Conservation (phyloP, 192 early-diverging fungal genomes). For the Rhizophlyctis rosea region DNA sequence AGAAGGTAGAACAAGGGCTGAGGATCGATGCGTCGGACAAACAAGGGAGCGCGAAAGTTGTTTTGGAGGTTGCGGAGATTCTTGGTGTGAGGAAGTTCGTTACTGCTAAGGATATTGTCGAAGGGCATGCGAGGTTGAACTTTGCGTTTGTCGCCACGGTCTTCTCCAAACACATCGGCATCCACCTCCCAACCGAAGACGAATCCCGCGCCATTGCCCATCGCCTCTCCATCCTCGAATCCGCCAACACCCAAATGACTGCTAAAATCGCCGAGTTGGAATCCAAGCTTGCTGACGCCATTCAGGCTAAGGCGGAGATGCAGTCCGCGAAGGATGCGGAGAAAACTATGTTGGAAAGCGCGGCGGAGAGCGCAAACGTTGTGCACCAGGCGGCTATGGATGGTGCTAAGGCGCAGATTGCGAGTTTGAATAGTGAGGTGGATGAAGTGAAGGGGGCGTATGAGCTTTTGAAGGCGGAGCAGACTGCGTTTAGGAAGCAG, state of each 20-base stretch:
- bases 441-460: constrained; percentile 11
- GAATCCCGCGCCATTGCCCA: constrained; percentile 12
- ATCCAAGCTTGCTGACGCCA: background rate
- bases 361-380: constrained; percentile 6
- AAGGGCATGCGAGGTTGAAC: constrained; percentile 20
- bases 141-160: constrained; percentile 27
- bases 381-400: background rate
- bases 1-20: background rate
- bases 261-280: constrained; percentile 17
- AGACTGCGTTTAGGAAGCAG: constrained; percentile 3
- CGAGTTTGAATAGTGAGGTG: constrained; percentile 4
- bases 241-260: background rate
- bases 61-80: constrained; percentile 25
- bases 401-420: background rate
- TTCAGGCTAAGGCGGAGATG: background rate
- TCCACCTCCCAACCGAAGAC: constrained; percentile 28
- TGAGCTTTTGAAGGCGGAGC: background rate
- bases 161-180: constrained; percentile 25
- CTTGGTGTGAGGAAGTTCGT: constrained; percentile 26
- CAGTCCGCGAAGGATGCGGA: constrained; percentile 3
- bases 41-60: constrained; percentile 10
- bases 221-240: constrained; percentile 1
- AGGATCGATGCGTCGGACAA: background rate
- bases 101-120: constrained; percentile 15
- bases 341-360: constrained; percentile 2